Evolutionary conservation across 1,139 yeast genomes (phyloP).

Genomic region (Blastobotrys proliferans): DNA sequence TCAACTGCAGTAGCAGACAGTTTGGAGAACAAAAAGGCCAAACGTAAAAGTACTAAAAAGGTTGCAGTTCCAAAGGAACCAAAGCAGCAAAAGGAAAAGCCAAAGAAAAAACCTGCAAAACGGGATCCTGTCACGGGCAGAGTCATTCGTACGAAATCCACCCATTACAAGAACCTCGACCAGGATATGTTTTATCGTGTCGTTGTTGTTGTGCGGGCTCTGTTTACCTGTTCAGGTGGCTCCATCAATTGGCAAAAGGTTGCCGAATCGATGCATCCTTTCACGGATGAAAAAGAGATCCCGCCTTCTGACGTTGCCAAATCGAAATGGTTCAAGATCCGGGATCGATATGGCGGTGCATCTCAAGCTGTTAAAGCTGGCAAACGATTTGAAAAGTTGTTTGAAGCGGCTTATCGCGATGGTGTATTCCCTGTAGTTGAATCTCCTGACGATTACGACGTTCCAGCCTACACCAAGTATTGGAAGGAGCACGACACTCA

Average conservation of each 20-base stretch:
- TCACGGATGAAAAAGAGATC: slow-evolving; percentile 26
- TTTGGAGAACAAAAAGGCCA: background rate
- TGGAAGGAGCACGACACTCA: slow-evolving; percentile 54
- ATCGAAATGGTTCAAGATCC: slow-evolving; percentile 59
- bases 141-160: slow-evolving; percentile 25
- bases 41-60: background rate
- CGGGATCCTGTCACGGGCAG: slow-evolving; percentile 11
- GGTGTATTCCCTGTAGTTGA: slow-evolving; percentile 42
- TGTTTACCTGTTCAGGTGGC: slow-evolving; percentile 40
- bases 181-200: slow-evolving; percentile 50
- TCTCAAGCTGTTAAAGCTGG: slow-evolving; percentile 50
- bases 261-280: slow-evolving; percentile 40
- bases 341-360: slow-evolving; percentile 53
- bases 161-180: slow-evolving; percentile 33
- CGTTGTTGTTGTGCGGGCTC: slow-evolving; percentile 59
- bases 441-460: slow-evolving; percentile 48
- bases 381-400: slow-evolving; percentile 55
- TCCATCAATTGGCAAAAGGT: slow-evolving; percentile 57
- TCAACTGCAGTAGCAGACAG: too few species aligned
- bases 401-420: slow-evolving; percentile 49
- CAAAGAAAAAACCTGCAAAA: background rate
- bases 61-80: background rate
- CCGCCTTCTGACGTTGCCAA: slow-evolving; percentile 39
- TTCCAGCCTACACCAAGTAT: slow-evolving; percentile 46
- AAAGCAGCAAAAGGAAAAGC: background rate